These are phyloP conservation scores for Cladosporium cucumerinum DNA, from an alignment of 2,329 filamentous ascomycete genomes.

Conservation along the genomic window DNA sequence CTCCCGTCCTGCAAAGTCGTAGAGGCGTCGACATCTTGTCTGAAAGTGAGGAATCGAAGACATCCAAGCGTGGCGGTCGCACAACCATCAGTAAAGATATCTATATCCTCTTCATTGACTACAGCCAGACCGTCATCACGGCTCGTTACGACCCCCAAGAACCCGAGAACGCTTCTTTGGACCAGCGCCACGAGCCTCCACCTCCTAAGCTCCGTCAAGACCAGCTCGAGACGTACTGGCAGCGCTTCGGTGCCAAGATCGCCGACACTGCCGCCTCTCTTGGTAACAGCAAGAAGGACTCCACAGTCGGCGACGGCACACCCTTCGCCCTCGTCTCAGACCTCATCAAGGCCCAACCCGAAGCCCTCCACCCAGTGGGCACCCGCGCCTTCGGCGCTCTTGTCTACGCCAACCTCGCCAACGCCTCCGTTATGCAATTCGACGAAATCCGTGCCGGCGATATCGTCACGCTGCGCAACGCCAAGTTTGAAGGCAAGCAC, in stretches of 20 bases:
- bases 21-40: conserved; percentile 72
- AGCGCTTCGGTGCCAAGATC: conserved; percentile 75
- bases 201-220: conserved; percentile 82
- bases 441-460: conserved; percentile 94
- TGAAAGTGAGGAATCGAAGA: conserved; percentile 74
- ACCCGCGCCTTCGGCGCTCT: conserved; percentile 84
- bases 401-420: conserved; percentile 92
- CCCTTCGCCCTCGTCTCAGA: conserved; percentile 75
- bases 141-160: conserved; percentile 75
- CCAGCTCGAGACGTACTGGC: conserved; percentile 83
- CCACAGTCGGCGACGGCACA: conserved; percentile 78
- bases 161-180: conserved; percentile 65
- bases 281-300: conserved; percentile 69
- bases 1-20: conserved; percentile 76
- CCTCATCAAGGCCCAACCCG: conserved; percentile 62
- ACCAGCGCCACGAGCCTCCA: conserved; percentile 83
- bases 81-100: conserved; percentile 73
- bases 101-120: conserved; percentile 89
- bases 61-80: conserved; percentile 66
- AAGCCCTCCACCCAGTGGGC: conserved; percentile 79
- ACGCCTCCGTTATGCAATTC: conserved; percentile 82
- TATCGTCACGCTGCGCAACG: conserved; percentile 87
- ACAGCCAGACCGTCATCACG: conserved; percentile 88
- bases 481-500: conserved; percentile 91
- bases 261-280: conserved; percentile 64